Percentiles rank a stretch among this genome's conserved stretches.
Conservation (phyloP, 208 protist genomes). For the Phytomonas sp. region DNA sequence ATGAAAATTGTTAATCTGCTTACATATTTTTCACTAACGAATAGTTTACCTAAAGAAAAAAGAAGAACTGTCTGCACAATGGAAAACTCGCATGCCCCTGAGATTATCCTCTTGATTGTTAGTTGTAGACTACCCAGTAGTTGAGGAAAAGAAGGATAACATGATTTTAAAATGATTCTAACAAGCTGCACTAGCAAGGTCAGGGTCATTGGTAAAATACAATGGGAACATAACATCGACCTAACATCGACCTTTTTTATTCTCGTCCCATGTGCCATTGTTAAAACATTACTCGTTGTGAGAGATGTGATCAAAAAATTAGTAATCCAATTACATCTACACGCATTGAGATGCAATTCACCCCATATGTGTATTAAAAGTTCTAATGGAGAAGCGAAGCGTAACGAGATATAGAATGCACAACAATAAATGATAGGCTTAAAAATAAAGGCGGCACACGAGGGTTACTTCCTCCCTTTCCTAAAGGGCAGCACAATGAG, state of each 20-base stretch:
- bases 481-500: too few species aligned
- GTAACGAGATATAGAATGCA: too few species aligned
- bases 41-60: not conserved
- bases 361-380: not conserved
- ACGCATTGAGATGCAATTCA: not conserved
- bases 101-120: not conserved
- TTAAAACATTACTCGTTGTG: not conserved
- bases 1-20: not conserved
- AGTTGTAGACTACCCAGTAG: not conserved
- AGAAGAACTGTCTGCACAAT: not conserved
- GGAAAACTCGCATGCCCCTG: not conserved
- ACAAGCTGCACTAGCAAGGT: not conserved
- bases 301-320: not conserved
- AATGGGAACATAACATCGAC: not conserved
- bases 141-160: not conserved
- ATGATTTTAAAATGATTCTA: constrained; percentile 1
- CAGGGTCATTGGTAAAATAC: not conserved
- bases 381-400: too few species aligned
- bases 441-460: too few species aligned
- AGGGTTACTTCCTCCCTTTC: too few species aligned
- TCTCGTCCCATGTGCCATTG: not conserved
- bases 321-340: not conserved
- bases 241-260: too few species aligned
- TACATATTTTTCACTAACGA: too few species aligned
- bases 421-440: too few species aligned